These are phyloP conservation scores for Astrocystis sublimbata DNA, from an alignment of 495 filamentous ascomycete genomes.

Conservation along the genomic window DNA sequence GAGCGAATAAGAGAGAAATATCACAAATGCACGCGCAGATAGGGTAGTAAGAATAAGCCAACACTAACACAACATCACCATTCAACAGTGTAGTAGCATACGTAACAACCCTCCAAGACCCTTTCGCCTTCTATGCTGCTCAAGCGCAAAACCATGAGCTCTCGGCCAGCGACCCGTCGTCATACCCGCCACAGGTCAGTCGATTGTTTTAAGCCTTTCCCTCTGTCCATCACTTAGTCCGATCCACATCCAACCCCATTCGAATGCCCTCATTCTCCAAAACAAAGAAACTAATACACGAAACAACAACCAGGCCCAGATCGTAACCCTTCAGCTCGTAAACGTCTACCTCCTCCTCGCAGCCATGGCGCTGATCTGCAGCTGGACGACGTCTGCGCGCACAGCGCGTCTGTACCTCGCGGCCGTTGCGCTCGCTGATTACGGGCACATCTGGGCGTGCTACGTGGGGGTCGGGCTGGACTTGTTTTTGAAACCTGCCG, in stretches of 20 bases:
- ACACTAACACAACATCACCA: not conserved
- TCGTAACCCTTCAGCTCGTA: slow-evolving; percentile 58
- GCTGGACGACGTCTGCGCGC: slow-evolving; percentile 52
- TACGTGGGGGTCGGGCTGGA: slow-evolving; percentile 54
- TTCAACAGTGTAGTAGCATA: slow-evolving; percentile 45
- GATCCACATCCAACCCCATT: not conserved
- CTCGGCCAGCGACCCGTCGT: slow-evolving; percentile 1
- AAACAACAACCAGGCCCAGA: slow-evolving; percentile 43
- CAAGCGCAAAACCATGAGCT: slow-evolving; percentile 46
- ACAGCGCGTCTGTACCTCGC: slow-evolving; percentile 57
- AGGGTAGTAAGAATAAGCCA: not conserved
- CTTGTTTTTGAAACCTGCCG: slow-evolving; percentile 43
- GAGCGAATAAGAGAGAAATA: not conserved
- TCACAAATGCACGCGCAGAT: not conserved
- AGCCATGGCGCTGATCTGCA: slow-evolving; percentile 51
- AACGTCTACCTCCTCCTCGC: slow-evolving; percentile 60
- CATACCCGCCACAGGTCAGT: slow-evolving; percentile 18
- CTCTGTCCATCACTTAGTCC: not conserved
- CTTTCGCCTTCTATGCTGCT: slow-evolving; percentile 49
- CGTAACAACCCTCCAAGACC: slow-evolving; percentile 44
- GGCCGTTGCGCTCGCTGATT: slow-evolving; percentile 58
- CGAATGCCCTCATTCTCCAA: not conserved
- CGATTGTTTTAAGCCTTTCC: not conserved
- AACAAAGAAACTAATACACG: not conserved
- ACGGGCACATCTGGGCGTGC: slow-evolving; percentile 62